Evolutionary conservation across 73 alveolate genomes (phyloP).

Genomic region (Paramecium sonneborni): DNA sequence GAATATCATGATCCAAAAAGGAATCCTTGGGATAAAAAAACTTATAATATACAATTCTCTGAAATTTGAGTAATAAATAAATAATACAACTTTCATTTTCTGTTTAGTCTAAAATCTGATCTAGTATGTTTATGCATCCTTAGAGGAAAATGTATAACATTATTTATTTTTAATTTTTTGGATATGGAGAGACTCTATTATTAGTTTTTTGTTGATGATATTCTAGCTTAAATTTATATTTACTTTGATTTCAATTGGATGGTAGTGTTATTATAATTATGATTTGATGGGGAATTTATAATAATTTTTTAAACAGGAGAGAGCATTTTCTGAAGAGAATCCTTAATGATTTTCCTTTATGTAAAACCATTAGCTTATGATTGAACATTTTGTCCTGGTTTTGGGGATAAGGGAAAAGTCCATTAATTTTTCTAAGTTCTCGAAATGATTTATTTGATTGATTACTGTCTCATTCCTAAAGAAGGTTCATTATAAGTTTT

Average conservation of each 20-base stretch:
- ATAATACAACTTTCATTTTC: conserved; percentile 16
- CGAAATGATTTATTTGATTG: neutral
- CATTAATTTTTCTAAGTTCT: neutral
- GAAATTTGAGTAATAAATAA: conserved; percentile 45
- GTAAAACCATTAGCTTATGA: neutral
- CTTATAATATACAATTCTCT: conserved; percentile 53
- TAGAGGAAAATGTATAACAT: neutral
- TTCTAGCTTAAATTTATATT: neutral
- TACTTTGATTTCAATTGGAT: neutral
- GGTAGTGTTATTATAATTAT: neutral
- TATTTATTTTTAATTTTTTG: neutral
- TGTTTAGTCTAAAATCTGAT: neutral
- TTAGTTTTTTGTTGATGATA: neutral
- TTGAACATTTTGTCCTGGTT: neutral
- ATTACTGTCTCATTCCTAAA: neutral
- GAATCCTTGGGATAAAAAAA: conserved; percentile 59
- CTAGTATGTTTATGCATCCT: neutral
- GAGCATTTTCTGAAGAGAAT: neutral
- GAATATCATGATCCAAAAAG: conserved; percentile 36
- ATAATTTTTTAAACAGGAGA: neutral
- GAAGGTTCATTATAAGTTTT: neutral
- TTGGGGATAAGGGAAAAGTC: neutral
- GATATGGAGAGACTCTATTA: neutral
- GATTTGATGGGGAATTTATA: neutral
- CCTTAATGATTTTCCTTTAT: neutral